These are phyloP conservation scores for Trypanosoma rangeli DNA, from an alignment of 208 protist species.

Conservation along the genomic window DNA sequence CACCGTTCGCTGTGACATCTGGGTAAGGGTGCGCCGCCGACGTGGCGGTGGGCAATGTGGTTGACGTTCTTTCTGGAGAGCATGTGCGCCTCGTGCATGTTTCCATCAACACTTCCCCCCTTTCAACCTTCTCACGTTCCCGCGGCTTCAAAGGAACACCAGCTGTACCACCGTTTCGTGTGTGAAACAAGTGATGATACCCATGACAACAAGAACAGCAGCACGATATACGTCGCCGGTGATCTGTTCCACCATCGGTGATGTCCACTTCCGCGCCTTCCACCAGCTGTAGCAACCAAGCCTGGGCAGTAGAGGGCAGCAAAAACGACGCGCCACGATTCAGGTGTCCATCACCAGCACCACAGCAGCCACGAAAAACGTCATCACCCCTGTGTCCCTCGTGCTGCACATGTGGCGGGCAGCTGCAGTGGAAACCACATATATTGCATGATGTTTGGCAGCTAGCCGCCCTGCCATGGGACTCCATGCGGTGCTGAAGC, in stretches of 20 bases:
- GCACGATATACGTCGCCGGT: background rate
- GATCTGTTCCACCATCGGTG: constrained; percentile 31
- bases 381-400: background rate
- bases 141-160: background rate
- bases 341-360: background rate
- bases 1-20: background rate
- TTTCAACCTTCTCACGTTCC: background rate
- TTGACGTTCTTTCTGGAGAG: background rate
- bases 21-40: background rate
- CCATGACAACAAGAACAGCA: constrained; percentile 27
- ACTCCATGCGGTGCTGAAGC: constrained; percentile 77
- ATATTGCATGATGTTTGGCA: background rate
- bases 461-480: constrained; percentile 33
- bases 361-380: background rate
- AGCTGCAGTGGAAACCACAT: constrained; percentile 16
- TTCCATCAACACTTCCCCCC: background rate
- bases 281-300: constrained; percentile 27
- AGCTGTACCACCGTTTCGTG: background rate
- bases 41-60: background rate
- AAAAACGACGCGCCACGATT: background rate
- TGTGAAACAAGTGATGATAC: constrained; percentile 23
- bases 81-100: background rate
- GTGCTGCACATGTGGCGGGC: background rate
- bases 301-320: background rate
- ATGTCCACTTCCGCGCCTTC: constrained; percentile 63